Conservation (phyloP, 1,139 yeast species). For the Kodamaea fungicola region DNA sequence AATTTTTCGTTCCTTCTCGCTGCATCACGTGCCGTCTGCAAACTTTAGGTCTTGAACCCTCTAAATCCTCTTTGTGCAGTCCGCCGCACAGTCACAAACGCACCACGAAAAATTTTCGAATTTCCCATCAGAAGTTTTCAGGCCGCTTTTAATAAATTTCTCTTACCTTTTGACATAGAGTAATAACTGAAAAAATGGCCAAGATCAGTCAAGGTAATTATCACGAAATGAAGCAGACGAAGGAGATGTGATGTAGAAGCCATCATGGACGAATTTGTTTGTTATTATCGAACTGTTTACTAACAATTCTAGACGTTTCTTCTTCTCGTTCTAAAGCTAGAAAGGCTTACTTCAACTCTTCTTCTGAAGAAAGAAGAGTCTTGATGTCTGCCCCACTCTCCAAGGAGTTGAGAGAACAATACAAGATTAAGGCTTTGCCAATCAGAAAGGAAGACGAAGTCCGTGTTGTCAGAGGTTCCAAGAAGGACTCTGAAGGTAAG, state of each 20-base stretch:
- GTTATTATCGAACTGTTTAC: slow-evolving; percentile 16
- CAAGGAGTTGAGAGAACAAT: slow-evolving; percentile 97
- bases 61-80: slow-evolving; percentile 3
- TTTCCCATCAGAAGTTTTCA: slow-evolving; percentile 7
- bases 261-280: no score
- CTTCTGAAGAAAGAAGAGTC: slow-evolving; percentile 93
- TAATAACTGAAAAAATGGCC: slow-evolving; percentile 44
- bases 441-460: slow-evolving; percentile 98
- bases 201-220: slow-evolving; percentile 60
- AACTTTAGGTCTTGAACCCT: slow-evolving; percentile 6
- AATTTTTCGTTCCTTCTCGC: neutral
- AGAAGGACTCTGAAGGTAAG: slow-evolving; percentile 99
- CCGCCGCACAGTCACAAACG: neutral
- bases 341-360: slow-evolving; percentile 99
- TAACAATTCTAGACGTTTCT: slow-evolving; percentile 77
- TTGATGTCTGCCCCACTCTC: slow-evolving; percentile 98
- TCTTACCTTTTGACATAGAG: slow-evolving; percentile 11
- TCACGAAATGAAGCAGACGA: slow-evolving; percentile 4
- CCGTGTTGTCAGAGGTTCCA: slow-evolving; percentile 95
- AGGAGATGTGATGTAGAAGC: neutral
- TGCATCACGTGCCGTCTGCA: slow-evolving; percentile 3
- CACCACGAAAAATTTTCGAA: slow-evolving; percentile 11
- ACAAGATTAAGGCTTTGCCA: slow-evolving; percentile 94
- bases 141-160: slow-evolving; percentile 7
- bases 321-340: slow-evolving; percentile 99